Percentiles rank a stretch among this genome's conserved stretches.
Conservation (phyloP, 1,284 basidiomycete species). For the Heterobasidion parviporum region DNA sequence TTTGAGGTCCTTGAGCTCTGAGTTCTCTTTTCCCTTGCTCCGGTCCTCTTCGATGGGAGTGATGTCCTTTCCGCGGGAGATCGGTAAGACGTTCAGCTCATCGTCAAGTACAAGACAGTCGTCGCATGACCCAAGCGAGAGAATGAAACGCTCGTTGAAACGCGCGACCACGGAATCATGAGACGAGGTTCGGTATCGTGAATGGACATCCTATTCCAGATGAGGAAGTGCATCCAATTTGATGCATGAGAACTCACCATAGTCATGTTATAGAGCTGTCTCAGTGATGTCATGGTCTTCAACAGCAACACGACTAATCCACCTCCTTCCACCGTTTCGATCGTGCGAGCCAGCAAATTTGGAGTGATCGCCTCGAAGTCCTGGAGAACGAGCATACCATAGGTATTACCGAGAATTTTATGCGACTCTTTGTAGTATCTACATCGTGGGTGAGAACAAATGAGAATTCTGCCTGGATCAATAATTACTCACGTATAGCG, state of each 20-base stretch:
- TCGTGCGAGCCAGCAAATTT: constrained; percentile 92
- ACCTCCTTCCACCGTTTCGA: constrained; percentile 98
- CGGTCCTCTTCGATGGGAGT: constrained; percentile 54
- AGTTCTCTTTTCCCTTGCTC: constrained; percentile 46
- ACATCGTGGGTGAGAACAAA: background rate
- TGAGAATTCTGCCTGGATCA: background rate
- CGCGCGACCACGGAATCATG: constrained; percentile 87
- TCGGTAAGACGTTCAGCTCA: constrained; percentile 95
- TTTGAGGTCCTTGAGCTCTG: constrained; percentile 78
- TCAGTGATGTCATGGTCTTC: constrained; percentile 92
- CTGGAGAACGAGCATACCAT: constrained; percentile 95
- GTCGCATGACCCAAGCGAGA: constrained; percentile 84
- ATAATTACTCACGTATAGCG: constrained; percentile 73
- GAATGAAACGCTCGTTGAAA: constrained; percentile 98
- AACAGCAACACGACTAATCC: constrained; percentile 89
- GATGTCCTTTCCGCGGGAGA: constrained; percentile 96
- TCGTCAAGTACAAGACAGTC: constrained; percentile 96
- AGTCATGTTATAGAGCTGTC: constrained; percentile 91
- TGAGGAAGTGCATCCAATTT: background rate
- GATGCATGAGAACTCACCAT: constrained; percentile 57
- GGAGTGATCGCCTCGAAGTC: constrained; percentile 99
- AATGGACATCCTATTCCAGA: constrained; percentile 75
- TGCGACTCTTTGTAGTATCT: constrained; percentile 91
- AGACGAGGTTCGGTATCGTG: constrained; percentile 86
- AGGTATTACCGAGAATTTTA: constrained; percentile 95